Evolutionary conservation across 148 eudicot genomes (phyloP).

Genomic region (Rhododendron ferrugineum): DNA sequence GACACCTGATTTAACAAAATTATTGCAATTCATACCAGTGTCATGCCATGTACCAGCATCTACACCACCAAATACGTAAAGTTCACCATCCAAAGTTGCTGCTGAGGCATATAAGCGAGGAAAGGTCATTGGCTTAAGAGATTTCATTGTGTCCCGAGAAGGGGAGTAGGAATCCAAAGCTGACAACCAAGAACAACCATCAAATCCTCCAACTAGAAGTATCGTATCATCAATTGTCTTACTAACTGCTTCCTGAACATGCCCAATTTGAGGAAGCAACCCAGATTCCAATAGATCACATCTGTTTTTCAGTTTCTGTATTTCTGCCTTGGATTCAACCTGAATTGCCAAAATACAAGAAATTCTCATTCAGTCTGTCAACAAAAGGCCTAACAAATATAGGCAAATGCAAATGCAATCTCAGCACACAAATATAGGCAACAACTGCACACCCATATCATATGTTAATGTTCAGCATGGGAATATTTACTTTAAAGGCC

Average conservation of each 20-base stretch:
- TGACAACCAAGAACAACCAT: slow-evolving; percentile 56
- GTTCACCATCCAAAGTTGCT: slow-evolving; percentile 36
- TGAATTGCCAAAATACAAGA: slow-evolving; percentile 19
- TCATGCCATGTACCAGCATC: slow-evolving; percentile 45
- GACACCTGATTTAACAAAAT: not conserved
- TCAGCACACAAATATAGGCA: not conserved
- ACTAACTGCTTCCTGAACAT: slow-evolving; percentile 15
- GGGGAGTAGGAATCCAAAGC: slow-evolving; percentile 43
- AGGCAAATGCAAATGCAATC: not conserved
- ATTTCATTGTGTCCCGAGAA: slow-evolving; percentile 27
- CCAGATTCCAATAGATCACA: slow-evolving; percentile 17
- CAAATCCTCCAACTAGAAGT: slow-evolving; percentile 59
- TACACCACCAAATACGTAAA: slow-evolving; percentile 62
- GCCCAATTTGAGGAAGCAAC: slow-evolving; percentile 17
- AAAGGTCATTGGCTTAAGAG: slow-evolving; percentile 47
- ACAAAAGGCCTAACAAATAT: not conserved
- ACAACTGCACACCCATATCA: not conserved
- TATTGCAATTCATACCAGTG: slow-evolving; percentile 39
- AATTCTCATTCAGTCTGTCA: not conserved
- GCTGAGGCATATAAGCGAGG: slow-evolving; percentile 42
- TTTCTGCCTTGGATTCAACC: slow-evolving; percentile 47
- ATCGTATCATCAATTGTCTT: slow-evolving; percentile 16
- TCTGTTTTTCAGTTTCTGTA: slow-evolving; percentile 24
- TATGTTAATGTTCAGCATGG: not conserved
- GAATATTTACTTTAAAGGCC: not conserved